Evolutionary conservation across 768 basidiomycete species (phyloP).

Genomic region (Naganishia friedmannii): DNA sequence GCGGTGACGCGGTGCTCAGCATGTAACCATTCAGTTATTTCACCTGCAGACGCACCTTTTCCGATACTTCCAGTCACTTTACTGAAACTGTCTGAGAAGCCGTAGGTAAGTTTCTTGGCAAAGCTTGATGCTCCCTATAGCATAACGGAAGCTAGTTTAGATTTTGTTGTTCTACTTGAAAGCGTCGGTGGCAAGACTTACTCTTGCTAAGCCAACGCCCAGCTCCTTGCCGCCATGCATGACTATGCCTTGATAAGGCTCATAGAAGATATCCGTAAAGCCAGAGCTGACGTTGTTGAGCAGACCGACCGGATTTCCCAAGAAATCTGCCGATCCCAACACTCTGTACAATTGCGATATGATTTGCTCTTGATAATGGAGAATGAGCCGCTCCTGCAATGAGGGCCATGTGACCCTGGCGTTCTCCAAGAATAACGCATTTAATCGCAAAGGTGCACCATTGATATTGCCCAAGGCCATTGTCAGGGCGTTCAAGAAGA

Average conservation of each 20-base stretch:
- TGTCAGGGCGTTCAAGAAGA: conserved; percentile 87
- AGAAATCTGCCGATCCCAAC: conserved; percentile 93
- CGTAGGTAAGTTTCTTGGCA: conserved; percentile 98
- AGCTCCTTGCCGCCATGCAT: conserved; percentile 93
- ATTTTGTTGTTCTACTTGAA: conserved; percentile 3
- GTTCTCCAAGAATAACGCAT: conserved; percentile 89
- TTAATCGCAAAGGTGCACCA: conserved; percentile 88
- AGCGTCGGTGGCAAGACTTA: conserved; percentile 47
- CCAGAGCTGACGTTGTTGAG: conserved; percentile 98
- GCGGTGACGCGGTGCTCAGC: neutral
- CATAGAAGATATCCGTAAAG: conserved; percentile 96
- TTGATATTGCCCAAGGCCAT: conserved; percentile 98
- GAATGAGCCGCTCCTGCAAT: conserved; percentile 74
- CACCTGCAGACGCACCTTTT: conserved; percentile 62
- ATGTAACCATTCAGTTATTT: neutral
- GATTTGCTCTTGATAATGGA: conserved; percentile 91
- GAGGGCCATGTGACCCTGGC: conserved; percentile 83
- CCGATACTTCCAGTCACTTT: conserved; percentile 97
- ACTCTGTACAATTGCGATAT: conserved; percentile 92
- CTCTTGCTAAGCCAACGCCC: conserved; percentile 91
- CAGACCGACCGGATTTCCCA: conserved; percentile 75
- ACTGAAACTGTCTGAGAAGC: conserved; percentile 91
- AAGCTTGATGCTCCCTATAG: conserved; percentile 92
- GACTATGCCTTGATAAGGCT: conserved; percentile 93
- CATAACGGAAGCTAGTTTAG: conserved; percentile 25